Evolutionary conservation across 352 stramenopile genomes (phyloP).

Genomic region (Aphanomyces astaci): DNA sequence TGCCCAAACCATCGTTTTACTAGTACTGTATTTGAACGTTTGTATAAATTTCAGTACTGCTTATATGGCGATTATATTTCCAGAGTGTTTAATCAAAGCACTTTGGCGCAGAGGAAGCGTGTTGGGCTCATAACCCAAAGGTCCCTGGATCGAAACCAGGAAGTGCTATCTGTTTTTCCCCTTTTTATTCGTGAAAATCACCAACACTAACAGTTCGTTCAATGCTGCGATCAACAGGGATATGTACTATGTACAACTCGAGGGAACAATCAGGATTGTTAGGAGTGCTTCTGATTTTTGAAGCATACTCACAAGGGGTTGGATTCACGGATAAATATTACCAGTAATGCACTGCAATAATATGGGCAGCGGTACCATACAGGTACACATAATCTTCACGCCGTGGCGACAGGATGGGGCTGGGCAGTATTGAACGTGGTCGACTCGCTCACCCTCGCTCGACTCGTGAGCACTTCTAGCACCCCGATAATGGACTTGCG

Average conservation of each 20-base stretch:
- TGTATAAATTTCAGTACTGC: too few relatives aligned
- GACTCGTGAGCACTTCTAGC: neutral
- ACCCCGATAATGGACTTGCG: neutral
- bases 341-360: too few relatives aligned
- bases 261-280: too few relatives aligned
- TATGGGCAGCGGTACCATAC: too few relatives aligned
- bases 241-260: too few relatives aligned
- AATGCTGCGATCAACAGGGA: too few relatives aligned
- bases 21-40: neutral
- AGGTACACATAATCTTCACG: neutral
- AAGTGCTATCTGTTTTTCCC: slow-evolving; percentile 19
- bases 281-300: too few relatives aligned
- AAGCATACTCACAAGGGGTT: too few relatives aligned
- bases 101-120: slow-evolving; percentile 23
- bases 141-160: slow-evolving; percentile 20
- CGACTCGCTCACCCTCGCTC: neutral
- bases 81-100: neutral
- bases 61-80: slow-evolving; percentile 4
- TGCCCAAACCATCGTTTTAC: too few relatives aligned
- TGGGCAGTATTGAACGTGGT: neutral
- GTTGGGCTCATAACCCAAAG: slow-evolving; percentile 24
- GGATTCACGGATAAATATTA: too few relatives aligned
- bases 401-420: neutral
- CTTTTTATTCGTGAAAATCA: too few relatives aligned
- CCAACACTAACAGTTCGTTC: too few relatives aligned